Conservation (phyloP, 1,139 yeast species). For the Yamadazyma dendronema region DNA sequence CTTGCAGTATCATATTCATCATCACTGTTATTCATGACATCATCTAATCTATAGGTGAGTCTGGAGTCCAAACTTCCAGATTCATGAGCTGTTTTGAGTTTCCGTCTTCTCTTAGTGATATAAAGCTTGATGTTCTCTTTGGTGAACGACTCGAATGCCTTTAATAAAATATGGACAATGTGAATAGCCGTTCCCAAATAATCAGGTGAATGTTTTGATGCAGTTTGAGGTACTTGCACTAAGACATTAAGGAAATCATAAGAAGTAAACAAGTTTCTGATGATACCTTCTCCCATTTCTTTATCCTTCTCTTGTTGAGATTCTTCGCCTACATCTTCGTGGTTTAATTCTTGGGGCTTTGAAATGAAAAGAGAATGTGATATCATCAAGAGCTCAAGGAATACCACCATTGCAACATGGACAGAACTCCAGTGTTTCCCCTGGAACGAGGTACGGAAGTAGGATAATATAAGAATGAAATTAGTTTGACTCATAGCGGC, state of each 20-base stretch:
- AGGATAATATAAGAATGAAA: slow-evolving; percentile 57
- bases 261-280: slow-evolving; percentile 56
- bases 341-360: slow-evolving; percentile 22
- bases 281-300: slow-evolving; percentile 49
- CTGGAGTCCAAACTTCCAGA: slow-evolving; percentile 30
- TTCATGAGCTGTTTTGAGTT: slow-evolving; percentile 22
- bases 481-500: slow-evolving; percentile 65
- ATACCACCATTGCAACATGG: slow-evolving; percentile 71
- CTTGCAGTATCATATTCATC: slow-evolving; percentile 47
- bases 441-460: slow-evolving; percentile 53
- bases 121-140: slow-evolving; percentile 59
- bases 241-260: slow-evolving; percentile 62
- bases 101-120: slow-evolving; percentile 48
- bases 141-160: slow-evolving; percentile 65
- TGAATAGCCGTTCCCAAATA: slow-evolving; percentile 65
- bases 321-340: slow-evolving; percentile 41
- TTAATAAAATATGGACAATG: slow-evolving; percentile 63
- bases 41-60: slow-evolving; percentile 16
- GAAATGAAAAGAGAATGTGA: slow-evolving; percentile 46
- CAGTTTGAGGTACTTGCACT: slow-evolving; percentile 60
- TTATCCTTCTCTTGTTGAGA: slow-evolving; percentile 48
- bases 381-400: slow-evolving; percentile 61
- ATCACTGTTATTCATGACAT: slow-evolving; percentile 42
- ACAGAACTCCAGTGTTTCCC: slow-evolving; percentile 54
- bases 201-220: slow-evolving; percentile 62